Percentiles rank a stretch among this genome's conserved stretches.
Evolutionary conservation across 2,329 filamentous ascomycete genomes (phyloP).

Genomic region (Gremmenia infestans): DNA sequence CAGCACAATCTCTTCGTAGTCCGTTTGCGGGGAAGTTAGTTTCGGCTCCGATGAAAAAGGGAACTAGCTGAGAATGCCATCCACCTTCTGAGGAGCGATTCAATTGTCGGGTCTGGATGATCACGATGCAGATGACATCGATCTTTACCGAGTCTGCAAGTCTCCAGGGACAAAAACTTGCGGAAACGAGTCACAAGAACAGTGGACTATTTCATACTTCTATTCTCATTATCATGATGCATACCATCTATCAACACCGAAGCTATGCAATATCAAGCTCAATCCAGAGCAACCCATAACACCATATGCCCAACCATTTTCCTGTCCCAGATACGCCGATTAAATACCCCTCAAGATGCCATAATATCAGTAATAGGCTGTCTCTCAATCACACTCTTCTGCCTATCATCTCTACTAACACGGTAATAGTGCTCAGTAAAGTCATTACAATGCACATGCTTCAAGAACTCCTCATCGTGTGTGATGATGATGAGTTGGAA

Average conservation of each 20-base stretch:
- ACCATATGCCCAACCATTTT: neutral
- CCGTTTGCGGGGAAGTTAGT: no score
- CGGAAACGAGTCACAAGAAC: no score
- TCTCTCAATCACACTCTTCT: slow-evolving; percentile 81
- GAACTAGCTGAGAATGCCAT: no score
- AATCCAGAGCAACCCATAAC: neutral
- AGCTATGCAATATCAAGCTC: neutral
- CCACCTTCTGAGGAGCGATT: no score
- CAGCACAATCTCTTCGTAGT: no score
- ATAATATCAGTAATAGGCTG: slow-evolving; percentile 31
- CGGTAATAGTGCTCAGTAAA: slow-evolving; percentile 91
- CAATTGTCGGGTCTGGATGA: no score
- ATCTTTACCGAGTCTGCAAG: no score
- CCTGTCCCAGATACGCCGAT: neutral
- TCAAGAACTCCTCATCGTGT: slow-evolving; percentile 93
- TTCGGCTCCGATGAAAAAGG: no score
- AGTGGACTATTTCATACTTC: no score
- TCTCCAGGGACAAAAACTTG: no score
- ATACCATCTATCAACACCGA: neutral
- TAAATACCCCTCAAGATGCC: neutral
- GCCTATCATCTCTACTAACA: slow-evolving; percentile 73
- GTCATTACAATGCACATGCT: slow-evolving; percentile 88
- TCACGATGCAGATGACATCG: no score
- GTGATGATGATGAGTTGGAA: slow-evolving; percentile 99
- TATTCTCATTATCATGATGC: no score